A percentile compares a stretch with the other conserved stretches of the same genome.
Evolutionary conservation across 345 rosid genomes (phyloP).

Genomic region (Trapa incisa): DNA sequence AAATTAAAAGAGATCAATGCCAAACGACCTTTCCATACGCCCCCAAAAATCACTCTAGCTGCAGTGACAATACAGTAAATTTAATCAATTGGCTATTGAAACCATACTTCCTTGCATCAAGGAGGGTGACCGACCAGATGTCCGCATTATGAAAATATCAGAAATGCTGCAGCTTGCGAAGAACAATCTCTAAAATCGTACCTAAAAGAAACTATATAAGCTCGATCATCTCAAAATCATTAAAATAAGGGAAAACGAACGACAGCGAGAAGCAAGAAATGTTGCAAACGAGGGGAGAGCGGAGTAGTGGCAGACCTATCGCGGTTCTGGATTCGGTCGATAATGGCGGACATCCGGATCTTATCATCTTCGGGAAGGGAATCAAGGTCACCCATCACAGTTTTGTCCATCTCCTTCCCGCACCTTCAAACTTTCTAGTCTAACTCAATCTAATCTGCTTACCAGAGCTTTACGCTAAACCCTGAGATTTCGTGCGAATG

Average conservation of each 20-base stretch:
- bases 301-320: constrained; percentile 11
- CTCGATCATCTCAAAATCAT: neutral
- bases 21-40: no score
- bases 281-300: neutral
- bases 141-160: neutral
- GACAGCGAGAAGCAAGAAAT: neutral
- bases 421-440: neutral
- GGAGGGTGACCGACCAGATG: neutral
- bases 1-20: no score
- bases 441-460: neutral
- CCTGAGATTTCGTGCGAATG: neutral
- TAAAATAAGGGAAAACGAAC: neutral
- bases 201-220: neutral
- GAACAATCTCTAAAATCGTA: neutral
- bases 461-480: constrained; percentile 8
- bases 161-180: neutral
- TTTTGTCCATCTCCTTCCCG: constrained; percentile 12
- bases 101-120: neutral
- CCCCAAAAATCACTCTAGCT: no score
- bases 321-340: constrained; percentile 10
- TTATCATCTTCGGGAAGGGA: constrained; percentile 16
- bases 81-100: neutral
- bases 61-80: neutral
- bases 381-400: constrained; percentile 10
- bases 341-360: constrained; percentile 8